phyloP scores from a whole-genome alignment of 2,329 filamentous ascomycete species.

The Tricladium varicosporioides region DNA sequence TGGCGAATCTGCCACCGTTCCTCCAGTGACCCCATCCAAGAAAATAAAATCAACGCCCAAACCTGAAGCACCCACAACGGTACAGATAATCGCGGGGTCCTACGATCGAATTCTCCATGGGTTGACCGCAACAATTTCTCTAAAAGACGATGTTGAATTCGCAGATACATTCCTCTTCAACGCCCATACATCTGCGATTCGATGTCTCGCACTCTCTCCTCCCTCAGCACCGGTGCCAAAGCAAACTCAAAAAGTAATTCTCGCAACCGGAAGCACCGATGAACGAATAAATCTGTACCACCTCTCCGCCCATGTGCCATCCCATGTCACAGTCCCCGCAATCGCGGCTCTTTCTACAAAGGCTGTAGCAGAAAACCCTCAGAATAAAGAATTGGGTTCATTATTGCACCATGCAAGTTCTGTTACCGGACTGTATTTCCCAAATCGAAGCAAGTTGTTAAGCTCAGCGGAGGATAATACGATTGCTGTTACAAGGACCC shows the following conservation, averaged over 20 bases:
- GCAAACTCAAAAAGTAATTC: constrained; percentile 76
- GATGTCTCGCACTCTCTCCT: constrained; percentile 82
- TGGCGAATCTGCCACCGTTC: constrained; percentile 15
- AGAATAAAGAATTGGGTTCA: constrained; percentile 84
- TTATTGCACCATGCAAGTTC: constrained; percentile 83
- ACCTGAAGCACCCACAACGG: constrained; percentile 46
- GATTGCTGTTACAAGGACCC: constrained; percentile 79
- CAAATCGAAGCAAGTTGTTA: constrained; percentile 81
- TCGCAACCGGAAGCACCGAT: constrained; percentile 90
- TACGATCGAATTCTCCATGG: constrained; percentile 94
- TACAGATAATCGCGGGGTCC: constrained; percentile 89
- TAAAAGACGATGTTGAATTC: constrained; percentile 58
- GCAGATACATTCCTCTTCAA: constrained; percentile 95
- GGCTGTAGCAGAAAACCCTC: constrained; percentile 77
- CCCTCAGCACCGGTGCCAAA: constrained; percentile 59
- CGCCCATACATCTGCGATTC: constrained; percentile 85
- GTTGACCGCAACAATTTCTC: constrained; percentile 68
- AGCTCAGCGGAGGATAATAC: constrained; percentile 89
- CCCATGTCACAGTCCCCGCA: constrained; percentile 53
- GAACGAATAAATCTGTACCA: constrained; percentile 95
- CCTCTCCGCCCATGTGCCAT: constrained; percentile 68
- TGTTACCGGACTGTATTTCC: constrained; percentile 78
- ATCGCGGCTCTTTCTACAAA: constrained; percentile 68
- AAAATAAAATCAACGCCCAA: constrained; percentile 28
- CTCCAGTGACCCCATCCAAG: constrained; percentile 18